Conservation (phyloP, 305 asterid genomes). For the Ilex paraguariensis region DNA sequence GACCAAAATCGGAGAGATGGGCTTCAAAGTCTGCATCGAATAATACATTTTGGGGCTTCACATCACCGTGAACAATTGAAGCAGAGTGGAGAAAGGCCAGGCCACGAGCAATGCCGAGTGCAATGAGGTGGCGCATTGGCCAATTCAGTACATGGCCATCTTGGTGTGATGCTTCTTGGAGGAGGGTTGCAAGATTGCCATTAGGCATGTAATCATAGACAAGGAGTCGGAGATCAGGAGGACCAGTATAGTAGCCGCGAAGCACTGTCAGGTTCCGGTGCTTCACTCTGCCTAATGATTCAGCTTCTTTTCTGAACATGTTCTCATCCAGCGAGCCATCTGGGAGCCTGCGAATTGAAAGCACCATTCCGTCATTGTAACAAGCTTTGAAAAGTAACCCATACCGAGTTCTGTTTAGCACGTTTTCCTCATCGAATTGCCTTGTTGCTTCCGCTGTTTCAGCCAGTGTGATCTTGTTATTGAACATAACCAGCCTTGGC, state of each 20-base stretch:
- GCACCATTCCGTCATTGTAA: slow-evolving; percentile 66
- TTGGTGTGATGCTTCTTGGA: slow-evolving; percentile 76
- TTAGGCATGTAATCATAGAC: slow-evolving; percentile 76
- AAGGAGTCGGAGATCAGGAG: slow-evolving; percentile 49
- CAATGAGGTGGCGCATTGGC: slow-evolving; percentile 82
- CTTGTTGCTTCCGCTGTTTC: slow-evolving; percentile 66
- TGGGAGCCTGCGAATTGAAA: slow-evolving; percentile 50
- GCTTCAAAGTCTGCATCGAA: slow-evolving; percentile 80
- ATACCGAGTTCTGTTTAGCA: slow-evolving; percentile 41
- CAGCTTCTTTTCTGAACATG: slow-evolving; percentile 61
- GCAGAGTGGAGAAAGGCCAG: slow-evolving; percentile 54
- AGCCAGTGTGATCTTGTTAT: slow-evolving; percentile 54
- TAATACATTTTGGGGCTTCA: slow-evolving; percentile 60
- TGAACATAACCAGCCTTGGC: slow-evolving; percentile 63
- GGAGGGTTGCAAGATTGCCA: slow-evolving; percentile 58
- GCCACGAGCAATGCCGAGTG: slow-evolving; percentile 70
- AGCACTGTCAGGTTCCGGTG: slow-evolving; percentile 66
- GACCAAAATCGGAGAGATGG: slow-evolving; percentile 60
- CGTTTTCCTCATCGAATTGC: slow-evolving; percentile 67
- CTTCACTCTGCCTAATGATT: slow-evolving; percentile 52
- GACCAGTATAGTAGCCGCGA: slow-evolving; percentile 61
- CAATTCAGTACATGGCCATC: slow-evolving; percentile 76
- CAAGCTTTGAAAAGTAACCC: slow-evolving; percentile 65
- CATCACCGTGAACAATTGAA: slow-evolving; percentile 51
- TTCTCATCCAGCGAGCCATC: slow-evolving; percentile 36